Percentiles rank a stretch among this genome's conserved stretches.
These are phyloP conservation scores for Knoxdaviesia capensis DNA, from an alignment of 2,329 filamentous ascomycete species.

Conservation along the genomic window DNA sequence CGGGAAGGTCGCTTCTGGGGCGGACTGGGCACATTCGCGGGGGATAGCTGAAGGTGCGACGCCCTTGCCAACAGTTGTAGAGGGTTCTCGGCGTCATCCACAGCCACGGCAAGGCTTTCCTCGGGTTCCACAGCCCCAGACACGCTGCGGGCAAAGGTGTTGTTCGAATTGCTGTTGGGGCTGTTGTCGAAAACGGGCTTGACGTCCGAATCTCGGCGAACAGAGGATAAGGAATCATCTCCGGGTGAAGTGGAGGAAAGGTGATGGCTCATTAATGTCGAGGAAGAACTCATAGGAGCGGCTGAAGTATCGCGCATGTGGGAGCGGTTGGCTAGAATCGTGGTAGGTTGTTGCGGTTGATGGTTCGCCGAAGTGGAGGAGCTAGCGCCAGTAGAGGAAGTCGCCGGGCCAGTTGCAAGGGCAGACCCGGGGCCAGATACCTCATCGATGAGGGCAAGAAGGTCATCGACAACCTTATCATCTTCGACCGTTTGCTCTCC, in stretches of 20 bases:
- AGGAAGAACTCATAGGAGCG: slow-evolving; percentile 8
- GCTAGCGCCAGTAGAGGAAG: not conserved
- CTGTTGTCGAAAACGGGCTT: too few relatives aligned
- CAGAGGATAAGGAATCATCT: too few relatives aligned
- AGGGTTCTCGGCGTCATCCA: slow-evolving; percentile 52
- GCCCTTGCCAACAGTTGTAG: slow-evolving; percentile 53
- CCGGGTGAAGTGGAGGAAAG: slow-evolving; percentile 2
- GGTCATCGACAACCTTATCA: slow-evolving; percentile 21
- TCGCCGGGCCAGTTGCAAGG: not conserved
- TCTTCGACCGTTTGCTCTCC: slow-evolving; percentile 22
- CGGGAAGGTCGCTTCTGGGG: not conserved
- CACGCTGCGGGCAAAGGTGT: too few relatives aligned
- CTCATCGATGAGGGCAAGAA: slow-evolving; percentile 18
- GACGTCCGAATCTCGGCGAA: too few relatives aligned
- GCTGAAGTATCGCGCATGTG: too few relatives aligned
- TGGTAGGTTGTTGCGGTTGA: slow-evolving; percentile 14
- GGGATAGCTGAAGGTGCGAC: slow-evolving; percentile 43
- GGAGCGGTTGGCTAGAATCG: slow-evolving; percentile 11
- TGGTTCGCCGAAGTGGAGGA: slow-evolving; percentile 9
- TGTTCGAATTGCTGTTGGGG: too few relatives aligned
- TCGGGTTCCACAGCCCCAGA: slow-evolving; percentile 8
- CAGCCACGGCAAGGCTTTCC: slow-evolving; percentile 34
- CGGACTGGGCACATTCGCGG: slow-evolving; percentile 5
- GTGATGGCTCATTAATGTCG: slow-evolving; percentile 8
- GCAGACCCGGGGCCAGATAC: slow-evolving; percentile 4